Percentiles rank a stretch among this genome's conserved stretches.
phyloP scores from a whole-genome alignment of 2,329 filamentous ascomycete species.

The Phoma sp. region DNA sequence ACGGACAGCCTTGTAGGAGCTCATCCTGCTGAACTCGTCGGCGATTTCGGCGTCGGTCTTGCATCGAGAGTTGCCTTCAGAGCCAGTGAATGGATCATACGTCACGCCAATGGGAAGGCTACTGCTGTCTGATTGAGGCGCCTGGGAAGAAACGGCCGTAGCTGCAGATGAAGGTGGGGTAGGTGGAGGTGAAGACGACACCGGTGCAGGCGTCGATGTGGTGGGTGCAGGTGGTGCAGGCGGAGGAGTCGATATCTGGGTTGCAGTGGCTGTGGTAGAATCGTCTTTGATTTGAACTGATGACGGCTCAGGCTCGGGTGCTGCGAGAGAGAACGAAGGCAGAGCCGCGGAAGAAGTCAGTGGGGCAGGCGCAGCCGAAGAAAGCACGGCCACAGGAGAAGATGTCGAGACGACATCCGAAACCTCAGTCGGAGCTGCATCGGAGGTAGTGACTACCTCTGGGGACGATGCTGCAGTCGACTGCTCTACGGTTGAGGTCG shows the following conservation, averaged over 20 bases:
- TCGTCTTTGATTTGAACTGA: constrained; percentile 7
- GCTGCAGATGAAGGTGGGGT: constrained; percentile 11
- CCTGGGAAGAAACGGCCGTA: constrained; percentile 4
- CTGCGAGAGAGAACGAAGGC: constrained; percentile 15
- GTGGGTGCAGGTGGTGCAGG: constrained; percentile 1
- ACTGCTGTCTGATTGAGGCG: constrained; percentile 1
- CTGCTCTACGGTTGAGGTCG: constrained; percentile 28
- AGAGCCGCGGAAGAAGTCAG: constrained; percentile 9
- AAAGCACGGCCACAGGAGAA: constrained; percentile 6
- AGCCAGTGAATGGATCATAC: constrained; percentile 41
- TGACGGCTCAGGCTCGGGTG: constrained; percentile 16
- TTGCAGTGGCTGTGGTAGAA: not conserved
- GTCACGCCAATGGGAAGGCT: constrained; percentile 40
- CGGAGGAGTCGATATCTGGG: not conserved
- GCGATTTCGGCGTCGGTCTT: constrained; percentile 69
- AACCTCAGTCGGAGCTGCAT: constrained; percentile 18
- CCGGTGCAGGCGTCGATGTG: not conserved
- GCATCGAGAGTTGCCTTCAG: constrained; percentile 54
- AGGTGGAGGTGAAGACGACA: constrained; percentile 2
- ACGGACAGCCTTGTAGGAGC: constrained; percentile 70
- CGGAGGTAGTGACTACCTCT: constrained; percentile 16
- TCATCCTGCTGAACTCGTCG: constrained; percentile 66
- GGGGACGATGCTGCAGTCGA: constrained; percentile 11
- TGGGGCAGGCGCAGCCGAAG: constrained; percentile 13
- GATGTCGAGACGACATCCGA: constrained; percentile 12